phyloP scores from a whole-genome alignment of 352 stramenopile genomes.

The Phytopythium vexans region DNA sequence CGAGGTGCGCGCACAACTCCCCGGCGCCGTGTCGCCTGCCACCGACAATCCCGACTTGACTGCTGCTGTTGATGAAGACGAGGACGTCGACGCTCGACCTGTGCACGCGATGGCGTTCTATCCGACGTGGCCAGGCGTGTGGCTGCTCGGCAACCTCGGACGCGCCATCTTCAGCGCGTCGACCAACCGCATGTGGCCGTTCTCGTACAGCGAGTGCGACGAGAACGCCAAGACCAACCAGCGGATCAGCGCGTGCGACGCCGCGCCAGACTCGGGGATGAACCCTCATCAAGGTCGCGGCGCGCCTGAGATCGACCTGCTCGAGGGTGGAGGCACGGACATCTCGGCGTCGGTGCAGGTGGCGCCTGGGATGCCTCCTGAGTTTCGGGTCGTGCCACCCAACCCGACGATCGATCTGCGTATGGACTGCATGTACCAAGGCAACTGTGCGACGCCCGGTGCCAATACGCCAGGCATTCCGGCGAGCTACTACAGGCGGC shows the following conservation, averaged over 20 bases:
- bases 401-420: constrained; percentile 11
- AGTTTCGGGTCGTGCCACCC: constrained; percentile 40
- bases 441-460: constrained; percentile 34
- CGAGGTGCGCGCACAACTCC: constrained; percentile 84
- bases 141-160: constrained; percentile 93
- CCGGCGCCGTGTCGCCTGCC: constrained; percentile 62
- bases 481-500: constrained; percentile 31
- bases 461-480: constrained; percentile 50
- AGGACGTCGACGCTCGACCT: constrained; percentile 4
- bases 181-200: constrained; percentile 93
- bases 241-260: constrained; percentile 82
- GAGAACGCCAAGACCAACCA: constrained; percentile 29
- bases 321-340: constrained; percentile 79
- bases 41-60: constrained; percentile 38
- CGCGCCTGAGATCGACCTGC: constrained; percentile 92
- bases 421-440: constrained; percentile 45
- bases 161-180: constrained; percentile 90
- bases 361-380: constrained; percentile 46
- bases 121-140: constrained; percentile 90
- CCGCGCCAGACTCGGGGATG: constrained; percentile 85
- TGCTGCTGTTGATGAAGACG: neutral
- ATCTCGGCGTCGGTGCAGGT: constrained; percentile 78
- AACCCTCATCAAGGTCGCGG: constrained; percentile 80
- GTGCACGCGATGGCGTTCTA: constrained; percentile 37
- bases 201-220: constrained; percentile 90